Evolutionary conservation across 352 stramenopile species (phyloP).

Genomic region (Phytophthora uliginosa): DNA sequence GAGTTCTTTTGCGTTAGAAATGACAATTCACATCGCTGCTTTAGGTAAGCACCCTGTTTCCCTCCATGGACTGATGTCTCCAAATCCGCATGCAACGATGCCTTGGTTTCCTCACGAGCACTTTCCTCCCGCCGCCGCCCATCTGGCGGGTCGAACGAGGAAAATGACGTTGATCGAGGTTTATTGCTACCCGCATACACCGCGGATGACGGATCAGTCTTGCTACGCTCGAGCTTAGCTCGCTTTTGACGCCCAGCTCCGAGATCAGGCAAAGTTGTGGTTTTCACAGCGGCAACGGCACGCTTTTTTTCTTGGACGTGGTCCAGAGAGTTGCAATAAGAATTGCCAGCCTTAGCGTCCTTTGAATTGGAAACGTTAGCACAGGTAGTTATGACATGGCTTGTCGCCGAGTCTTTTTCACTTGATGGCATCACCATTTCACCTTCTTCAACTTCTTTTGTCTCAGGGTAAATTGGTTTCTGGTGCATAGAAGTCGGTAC

Average conservation of each 20-base stretch:
- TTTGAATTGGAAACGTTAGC: conserved; percentile 3
- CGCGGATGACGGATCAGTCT: conserved; percentile 17
- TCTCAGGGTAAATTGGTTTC: background rate
- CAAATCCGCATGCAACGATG: conserved; percentile 8
- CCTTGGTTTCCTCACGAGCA: conserved; percentile 15
- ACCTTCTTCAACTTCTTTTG: conserved; percentile 36
- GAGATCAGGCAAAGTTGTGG: background rate
- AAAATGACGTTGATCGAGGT: conserved; percentile 53
- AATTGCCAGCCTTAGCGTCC: background rate
- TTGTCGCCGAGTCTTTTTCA: conserved; percentile 12
- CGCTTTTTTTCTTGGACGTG: conserved; percentile 3
- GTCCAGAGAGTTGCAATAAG: background rate
- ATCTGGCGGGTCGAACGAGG: conserved; percentile 24
- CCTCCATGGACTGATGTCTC: conserved; percentile 17
- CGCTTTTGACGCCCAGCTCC: conserved; percentile 32
- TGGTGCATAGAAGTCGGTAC: background rate
- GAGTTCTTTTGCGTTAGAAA: conserved; percentile 29
- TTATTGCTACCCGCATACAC: conserved; percentile 33
- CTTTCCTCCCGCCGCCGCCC: conserved; percentile 12
- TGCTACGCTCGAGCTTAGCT: conserved; percentile 31
- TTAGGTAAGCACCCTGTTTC: conserved; percentile 22
- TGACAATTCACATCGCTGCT: conserved; percentile 23
- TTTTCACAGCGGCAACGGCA: conserved; percentile 5
- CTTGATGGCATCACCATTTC: conserved; percentile 28
- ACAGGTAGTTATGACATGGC: background rate